Base-by-base conservation (phyloP, 2,329 filamentous ascomycete genomes). In the Xylariaceae sp. region DNA sequence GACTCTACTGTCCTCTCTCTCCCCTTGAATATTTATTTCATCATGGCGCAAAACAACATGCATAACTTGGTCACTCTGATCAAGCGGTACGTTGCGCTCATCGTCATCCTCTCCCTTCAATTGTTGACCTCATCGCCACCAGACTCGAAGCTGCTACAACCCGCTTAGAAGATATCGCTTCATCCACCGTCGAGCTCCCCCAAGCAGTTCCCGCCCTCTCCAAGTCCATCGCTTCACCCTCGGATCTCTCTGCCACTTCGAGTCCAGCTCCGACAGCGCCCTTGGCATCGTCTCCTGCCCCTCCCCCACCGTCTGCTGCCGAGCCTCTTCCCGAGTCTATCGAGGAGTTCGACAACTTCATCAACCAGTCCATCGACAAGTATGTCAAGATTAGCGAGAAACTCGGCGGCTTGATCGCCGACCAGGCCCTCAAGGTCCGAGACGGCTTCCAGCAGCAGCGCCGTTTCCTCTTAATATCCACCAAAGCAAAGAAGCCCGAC, bases 101-200 rank as follows among this genome's bases (percentile, higher is more conserved):
- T 8, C 25, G 17, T 3, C 32, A 40, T 37, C 16, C 20, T 32
- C 22, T 49, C 47, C 45, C 22, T 34, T 51, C 33, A 49, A 37
- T 55, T 66, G 61, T 79, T 81, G 66, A 82, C 69, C 47, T 64
- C 48, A 63, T 74, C 45, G 54, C 27, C 23, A 19, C 56, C 66
- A 98, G 93, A 72, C 86, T 98, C 58, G 93, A 98, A 77, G 93
- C 93, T 66, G 93, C 93, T 32, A 98, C 93, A 42, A 93, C 90
- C 54, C 85, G 93, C 48, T 82, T 98, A 45, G 93, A 98, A 73
- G 93, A 98, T 67, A 95, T 98, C 62, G 92, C 93, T 37, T 83
- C 87, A 55, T 85, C 88, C 14, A 81, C 78, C 44, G 72, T 80
- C 55, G 83, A 86, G 56, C 67, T 77, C 3, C 75, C 76, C 44